A percentile compares a stretch with the other conserved stretches of the same genome.
Evolutionary conservation across 139 green algal species (phyloP).

Genomic region (Auxenochlorella pyrenoidosa): DNA sequence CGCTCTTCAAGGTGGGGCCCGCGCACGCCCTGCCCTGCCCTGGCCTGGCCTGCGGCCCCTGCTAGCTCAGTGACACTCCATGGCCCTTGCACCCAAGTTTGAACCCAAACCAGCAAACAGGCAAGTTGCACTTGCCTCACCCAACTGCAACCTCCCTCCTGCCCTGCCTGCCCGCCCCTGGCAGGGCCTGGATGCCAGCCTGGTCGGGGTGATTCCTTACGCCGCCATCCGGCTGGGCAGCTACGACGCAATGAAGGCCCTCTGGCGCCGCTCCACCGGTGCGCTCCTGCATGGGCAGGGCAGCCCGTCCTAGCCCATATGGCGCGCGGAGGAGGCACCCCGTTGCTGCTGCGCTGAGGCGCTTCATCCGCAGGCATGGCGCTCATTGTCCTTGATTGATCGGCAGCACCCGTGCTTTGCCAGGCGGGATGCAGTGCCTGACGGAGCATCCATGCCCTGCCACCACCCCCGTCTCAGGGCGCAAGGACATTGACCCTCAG

Average conservation of each 20-base stretch:
- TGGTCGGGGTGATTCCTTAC: conserved; percentile 58
- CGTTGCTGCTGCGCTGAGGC: neutral
- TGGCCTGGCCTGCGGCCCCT: too few relatives aligned
- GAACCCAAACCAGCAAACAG: too few relatives aligned
- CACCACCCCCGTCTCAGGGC: neutral
- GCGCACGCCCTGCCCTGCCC: too few relatives aligned
- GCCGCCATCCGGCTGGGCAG: conserved; percentile 42
- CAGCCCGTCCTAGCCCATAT: too few relatives aligned
- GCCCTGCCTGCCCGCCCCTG: neutral
- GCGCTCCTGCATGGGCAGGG: neutral
- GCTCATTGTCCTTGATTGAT: too few relatives aligned
- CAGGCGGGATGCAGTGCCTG: neutral
- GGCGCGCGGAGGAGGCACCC: too few relatives aligned
- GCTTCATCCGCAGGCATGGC: too few relatives aligned
- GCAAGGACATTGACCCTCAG: conserved; percentile 40
- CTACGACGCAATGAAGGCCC: conserved; percentile 51
- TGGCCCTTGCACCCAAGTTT: too few relatives aligned
- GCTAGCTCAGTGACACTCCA: too few relatives aligned
- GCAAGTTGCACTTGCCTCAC: too few relatives aligned
- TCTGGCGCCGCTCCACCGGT: conserved; percentile 19
- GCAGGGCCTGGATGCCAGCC: conserved; percentile 50
- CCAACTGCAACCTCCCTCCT: neutral
- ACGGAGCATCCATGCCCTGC: too few relatives aligned
- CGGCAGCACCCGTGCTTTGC: neutral
- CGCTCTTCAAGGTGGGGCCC: conserved; percentile 61